Evolutionary conservation across 371 early-diverging fungal genomes (phyloP).

Genomic region (Rhizopus arrhizus): DNA sequence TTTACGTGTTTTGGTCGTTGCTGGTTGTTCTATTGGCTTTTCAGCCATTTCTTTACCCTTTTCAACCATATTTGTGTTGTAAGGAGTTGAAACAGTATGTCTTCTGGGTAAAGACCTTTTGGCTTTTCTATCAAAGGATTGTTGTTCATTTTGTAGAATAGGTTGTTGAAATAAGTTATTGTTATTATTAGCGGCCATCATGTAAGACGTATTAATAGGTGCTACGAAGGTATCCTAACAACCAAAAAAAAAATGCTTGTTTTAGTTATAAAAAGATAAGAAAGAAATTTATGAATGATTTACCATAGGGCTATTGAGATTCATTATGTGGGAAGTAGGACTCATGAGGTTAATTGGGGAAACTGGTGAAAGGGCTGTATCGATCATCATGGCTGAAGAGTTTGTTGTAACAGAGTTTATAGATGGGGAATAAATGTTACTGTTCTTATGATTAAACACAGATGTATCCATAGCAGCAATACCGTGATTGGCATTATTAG

Average conservation of each 20-base stretch:
- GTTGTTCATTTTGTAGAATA: constrained; percentile 12
- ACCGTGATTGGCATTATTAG: neutral
- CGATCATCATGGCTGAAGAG: constrained; percentile 20
- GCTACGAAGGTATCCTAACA: constrained; percentile 22
- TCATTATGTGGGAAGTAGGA: constrained; percentile 12
- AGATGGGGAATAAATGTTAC: constrained; percentile 19
- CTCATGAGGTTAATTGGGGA: constrained; percentile 20
- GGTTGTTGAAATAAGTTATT: neutral
- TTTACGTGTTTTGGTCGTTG: constrained; percentile 24
- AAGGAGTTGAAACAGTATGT: constrained; percentile 51
- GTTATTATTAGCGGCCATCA: constrained; percentile 1
- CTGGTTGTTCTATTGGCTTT: constrained; percentile 3
- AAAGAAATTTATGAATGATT: neutral
- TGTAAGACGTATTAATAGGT: constrained; percentile 11
- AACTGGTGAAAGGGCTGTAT: constrained; percentile 20
- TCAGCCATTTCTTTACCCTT: constrained; percentile 5
- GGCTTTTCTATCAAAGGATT: constrained; percentile 20
- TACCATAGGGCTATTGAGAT: constrained; percentile 23
- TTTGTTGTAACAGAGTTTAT: constrained; percentile 24
- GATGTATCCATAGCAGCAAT: constrained; percentile 3
- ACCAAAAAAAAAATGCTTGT: neutral
- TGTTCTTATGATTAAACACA: neutral
- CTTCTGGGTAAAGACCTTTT: constrained; percentile 42
- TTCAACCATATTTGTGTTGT: constrained; percentile 14
- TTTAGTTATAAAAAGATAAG: neutral